These are phyloP conservation scores for Hypoxylon sp. DNA, from an alignment of 2,329 filamentous ascomycete genomes.

Conservation along the genomic window DNA sequence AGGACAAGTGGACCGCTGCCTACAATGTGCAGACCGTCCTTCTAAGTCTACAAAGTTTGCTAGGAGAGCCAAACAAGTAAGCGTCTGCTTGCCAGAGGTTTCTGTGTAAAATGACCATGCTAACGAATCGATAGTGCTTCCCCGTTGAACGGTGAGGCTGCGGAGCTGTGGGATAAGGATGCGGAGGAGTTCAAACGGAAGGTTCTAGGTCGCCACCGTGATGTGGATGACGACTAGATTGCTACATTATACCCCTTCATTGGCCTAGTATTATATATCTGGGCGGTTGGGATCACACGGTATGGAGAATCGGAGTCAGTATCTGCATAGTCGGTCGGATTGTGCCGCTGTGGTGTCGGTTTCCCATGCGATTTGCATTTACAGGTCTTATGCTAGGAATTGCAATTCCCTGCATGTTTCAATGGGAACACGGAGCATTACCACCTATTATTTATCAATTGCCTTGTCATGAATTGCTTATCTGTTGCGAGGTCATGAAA, in stretches of 20 bases:
- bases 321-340: constrained; percentile 48
- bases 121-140: constrained; percentile 73
- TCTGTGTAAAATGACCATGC: constrained; percentile 36
- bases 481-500: background rate
- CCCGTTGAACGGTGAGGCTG: constrained; percentile 94
- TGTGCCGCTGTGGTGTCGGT: constrained; percentile 29
- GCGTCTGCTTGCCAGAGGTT: constrained; percentile 53
- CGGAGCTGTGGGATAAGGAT: constrained; percentile 94
- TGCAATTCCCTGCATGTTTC: constrained; percentile 34
- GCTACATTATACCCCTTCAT: constrained; percentile 28
- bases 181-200: constrained; percentile 87
- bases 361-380: constrained; percentile 41
- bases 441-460: constrained; percentile 28
- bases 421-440: constrained; percentile 29
- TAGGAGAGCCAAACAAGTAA: constrained; percentile 98
- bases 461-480: constrained; percentile 23
- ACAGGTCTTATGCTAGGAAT: constrained; percentile 36
- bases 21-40: constrained; percentile 97
- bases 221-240: constrained; percentile 72
- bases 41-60: constrained; percentile 90
- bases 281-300: constrained; percentile 37
- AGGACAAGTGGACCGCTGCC: constrained; percentile 98
- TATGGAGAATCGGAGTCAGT: constrained; percentile 60
- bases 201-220: constrained; percentile 71
- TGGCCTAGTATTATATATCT: constrained; percentile 31